A percentile compares a stretch with the other conserved stretches of the same genome.
phyloP scores from a whole-genome alignment of 2,329 filamentous ascomycete genomes.

The Talaromyces sp. region DNA sequence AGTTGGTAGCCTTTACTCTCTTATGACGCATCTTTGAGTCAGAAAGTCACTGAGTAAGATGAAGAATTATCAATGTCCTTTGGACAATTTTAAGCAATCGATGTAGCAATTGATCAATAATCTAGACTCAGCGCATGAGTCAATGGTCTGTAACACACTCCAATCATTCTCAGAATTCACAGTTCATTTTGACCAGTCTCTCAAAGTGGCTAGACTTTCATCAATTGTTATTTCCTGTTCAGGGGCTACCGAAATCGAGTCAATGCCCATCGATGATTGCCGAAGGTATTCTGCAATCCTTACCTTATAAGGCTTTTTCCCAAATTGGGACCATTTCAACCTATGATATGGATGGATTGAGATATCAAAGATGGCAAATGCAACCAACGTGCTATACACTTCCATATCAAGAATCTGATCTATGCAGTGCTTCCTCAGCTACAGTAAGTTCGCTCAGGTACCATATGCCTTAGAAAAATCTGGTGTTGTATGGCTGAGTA shows the following conservation, averaged over 20 bases:
- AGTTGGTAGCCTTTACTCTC: constrained; percentile 5
- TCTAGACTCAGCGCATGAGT: not conserved
- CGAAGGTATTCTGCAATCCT: constrained; percentile 2
- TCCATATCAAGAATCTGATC: constrained; percentile 31
- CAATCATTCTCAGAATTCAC: not conserved
- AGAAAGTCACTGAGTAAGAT: not conserved
- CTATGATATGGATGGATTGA: constrained; percentile 29
- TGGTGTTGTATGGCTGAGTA: not conserved
- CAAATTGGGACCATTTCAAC: not conserved
- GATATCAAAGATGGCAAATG: constrained; percentile 30
- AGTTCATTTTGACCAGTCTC: not conserved
- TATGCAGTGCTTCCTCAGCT: constrained; percentile 28
- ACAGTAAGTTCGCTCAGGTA: constrained; percentile 24
- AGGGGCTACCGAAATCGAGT: constrained; percentile 2
- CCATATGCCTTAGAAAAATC: not conserved
- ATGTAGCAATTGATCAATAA: not conserved
- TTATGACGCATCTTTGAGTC: constrained; percentile 10
- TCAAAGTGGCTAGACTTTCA: not conserved
- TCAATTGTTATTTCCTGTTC: not conserved
- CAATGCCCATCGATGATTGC: constrained; percentile 15
- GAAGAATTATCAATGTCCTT: not conserved
- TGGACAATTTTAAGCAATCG: not conserved
- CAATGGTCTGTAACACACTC: not conserved
- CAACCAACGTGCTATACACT: constrained; percentile 32
- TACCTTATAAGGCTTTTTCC: not conserved